Conservation (phyloP, 345 rosid species). For the Geranium rotundifolium region DNA sequence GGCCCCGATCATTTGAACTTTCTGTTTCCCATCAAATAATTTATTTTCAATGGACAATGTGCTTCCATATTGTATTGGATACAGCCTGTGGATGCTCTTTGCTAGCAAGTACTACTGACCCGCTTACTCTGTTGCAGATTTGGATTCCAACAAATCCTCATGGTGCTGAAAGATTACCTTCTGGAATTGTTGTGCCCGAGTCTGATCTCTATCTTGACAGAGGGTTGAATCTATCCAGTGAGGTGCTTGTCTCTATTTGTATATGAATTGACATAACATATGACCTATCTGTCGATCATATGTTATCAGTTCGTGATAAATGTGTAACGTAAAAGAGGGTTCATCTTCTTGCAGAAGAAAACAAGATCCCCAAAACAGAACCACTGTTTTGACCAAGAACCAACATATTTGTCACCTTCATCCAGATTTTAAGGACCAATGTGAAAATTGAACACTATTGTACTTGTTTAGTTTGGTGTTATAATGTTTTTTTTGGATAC, state of each 20-base stretch:
- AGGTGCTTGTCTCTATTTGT: constrained; percentile 33
- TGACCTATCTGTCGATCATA: not conserved
- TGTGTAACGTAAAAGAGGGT: constrained; percentile 1
- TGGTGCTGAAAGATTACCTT: constrained; percentile 88
- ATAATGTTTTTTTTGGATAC: no score
- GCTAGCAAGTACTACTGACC: not conserved
- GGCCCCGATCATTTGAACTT: no score
- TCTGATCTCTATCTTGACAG: constrained; percentile 73
- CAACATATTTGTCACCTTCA: no score
- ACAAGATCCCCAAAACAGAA: no score
- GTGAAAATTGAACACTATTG: not conserved
- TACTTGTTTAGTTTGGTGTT: no score
- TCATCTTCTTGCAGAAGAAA: no score
- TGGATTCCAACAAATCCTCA: constrained; percentile 91
- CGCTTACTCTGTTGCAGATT: constrained; percentile 35
- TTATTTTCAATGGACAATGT: no score
- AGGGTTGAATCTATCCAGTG: constrained; percentile 71
- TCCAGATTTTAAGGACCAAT: not conserved
- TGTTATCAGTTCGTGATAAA: no score
- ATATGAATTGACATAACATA: not conserved
- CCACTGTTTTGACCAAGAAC: not conserved
- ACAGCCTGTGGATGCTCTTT: no score
- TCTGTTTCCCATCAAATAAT: no score
- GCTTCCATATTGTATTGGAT: constrained; percentile 4
- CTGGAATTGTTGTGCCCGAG: constrained; percentile 58